Conservation (phyloP, 768 basidiomycete species). For the Mycena haematopus region DNA sequence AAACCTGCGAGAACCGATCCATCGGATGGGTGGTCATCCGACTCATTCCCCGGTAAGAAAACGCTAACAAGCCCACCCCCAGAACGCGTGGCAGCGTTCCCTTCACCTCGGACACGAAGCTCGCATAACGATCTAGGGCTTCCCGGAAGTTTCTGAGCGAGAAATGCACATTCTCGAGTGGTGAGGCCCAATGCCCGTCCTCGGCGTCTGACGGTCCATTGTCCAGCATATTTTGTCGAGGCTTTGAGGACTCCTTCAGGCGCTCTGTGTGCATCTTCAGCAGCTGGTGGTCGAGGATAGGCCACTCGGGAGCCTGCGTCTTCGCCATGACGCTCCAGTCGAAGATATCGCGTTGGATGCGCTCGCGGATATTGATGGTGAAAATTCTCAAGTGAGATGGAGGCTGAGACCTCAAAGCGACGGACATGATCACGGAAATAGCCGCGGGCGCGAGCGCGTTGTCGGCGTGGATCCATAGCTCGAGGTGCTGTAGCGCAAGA, state of each 20-base stretch:
- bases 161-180: neutral
- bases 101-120: neutral
- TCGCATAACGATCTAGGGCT: neutral
- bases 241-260: neutral
- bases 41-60: neutral
- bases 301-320: neutral
- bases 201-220: neutral
- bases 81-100: neutral
- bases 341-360: neutral
- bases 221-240: neutral
- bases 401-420: neutral
- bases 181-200: neutral
- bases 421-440: too few species aligned
- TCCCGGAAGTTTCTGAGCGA: neutral
- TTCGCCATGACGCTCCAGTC: neutral
- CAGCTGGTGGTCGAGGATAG: neutral
- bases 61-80: neutral
- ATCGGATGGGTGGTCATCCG: neutral
- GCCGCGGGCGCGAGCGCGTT: neutral
- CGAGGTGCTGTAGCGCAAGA: neutral
- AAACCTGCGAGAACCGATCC: neutral
- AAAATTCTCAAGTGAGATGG: constrained; percentile 1
- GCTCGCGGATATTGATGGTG: constrained; percentile 3
- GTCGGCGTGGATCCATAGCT: neutral
- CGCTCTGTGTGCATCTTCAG: neutral